Base-by-base conservation (phyloP, 108 stramenopile species). In the Asterionellopsis glacialis region DNA sequence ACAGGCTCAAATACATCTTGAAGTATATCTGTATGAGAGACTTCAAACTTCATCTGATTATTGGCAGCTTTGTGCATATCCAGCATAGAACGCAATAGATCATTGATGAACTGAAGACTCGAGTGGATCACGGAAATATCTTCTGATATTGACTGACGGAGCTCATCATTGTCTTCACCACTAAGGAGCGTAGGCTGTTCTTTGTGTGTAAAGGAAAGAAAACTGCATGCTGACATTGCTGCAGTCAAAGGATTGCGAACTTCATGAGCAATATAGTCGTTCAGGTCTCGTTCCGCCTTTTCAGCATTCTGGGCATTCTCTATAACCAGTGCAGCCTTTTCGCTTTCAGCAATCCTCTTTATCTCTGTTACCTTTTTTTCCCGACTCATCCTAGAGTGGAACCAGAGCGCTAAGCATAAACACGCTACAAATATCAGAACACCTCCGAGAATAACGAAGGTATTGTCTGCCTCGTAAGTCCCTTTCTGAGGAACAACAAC, bases 51-150 rank as follows among this genome's bases (percentile, higher is more conserved):
- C 12, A 83, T 38, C 16, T 76, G 73, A 14, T 68, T 74, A 45
- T 54, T 65, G 1, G 72, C 56, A 19, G 82, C 73, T 7, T 77
- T 63, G 57, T 83, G 77, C 59, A 69, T 55, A 42, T 69, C 68
- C 57, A 75, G 28, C 74, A 75, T 75, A 39, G 57, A 57, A 49
- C 73, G 44, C 11, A 74, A 54, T 25, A 83, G 51, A 45, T 83
- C 82, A 52, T 83, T 83, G 45, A 83, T 63, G 43, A 79, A 83
- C n/a, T 59, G 61, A 33, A 83, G 49, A 24, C 61, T 40, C 23
- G 62, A 56, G 21, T 76, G 71, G 25, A 83, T 73, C 39, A 79
- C 62, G 25, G 22, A 13, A 10, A 79, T 51, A 63, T 83, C 82
- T 16, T 83, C 77, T 39, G 51, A 56, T 33, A 33, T 7, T 24